These are phyloP conservation scores for Claviceps monticola DNA, from an alignment of 2,329 filamentous ascomycete species.

Conservation along the genomic window DNA sequence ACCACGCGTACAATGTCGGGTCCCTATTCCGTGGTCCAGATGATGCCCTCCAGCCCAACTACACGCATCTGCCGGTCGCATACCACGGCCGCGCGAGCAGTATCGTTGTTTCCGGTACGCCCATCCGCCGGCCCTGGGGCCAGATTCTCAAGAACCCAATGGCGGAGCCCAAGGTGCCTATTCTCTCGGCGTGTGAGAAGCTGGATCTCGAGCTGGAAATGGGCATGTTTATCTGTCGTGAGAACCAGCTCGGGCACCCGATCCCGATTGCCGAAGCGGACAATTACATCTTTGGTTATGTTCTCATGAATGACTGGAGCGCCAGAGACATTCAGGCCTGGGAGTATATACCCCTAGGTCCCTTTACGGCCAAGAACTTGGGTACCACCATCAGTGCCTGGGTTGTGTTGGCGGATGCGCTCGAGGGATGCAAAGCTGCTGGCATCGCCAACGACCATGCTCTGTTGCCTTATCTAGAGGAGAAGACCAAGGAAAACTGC, in stretches of 20 bases:
- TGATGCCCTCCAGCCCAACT: constrained; percentile 69
- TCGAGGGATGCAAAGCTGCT: constrained; percentile 20
- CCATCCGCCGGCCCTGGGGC: constrained; percentile 57
- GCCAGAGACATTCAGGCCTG: constrained; percentile 47
- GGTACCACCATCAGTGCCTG: constrained; percentile 47
- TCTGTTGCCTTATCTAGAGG: constrained; percentile 35
- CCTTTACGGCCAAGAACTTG: constrained; percentile 49
- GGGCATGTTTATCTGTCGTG: constrained; percentile 56
- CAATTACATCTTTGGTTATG: constrained; percentile 56
- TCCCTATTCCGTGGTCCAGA: constrained; percentile 58
- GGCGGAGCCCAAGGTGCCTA: constrained; percentile 39
- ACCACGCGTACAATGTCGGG: constrained; percentile 61
- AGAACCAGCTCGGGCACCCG: constrained; percentile 52
- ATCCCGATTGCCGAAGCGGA: constrained; percentile 53
- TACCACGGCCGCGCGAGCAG: constrained; percentile 71
- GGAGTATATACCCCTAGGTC: constrained; percentile 49
- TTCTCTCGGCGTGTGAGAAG: constrained; percentile 43
- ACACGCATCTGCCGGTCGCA: constrained; percentile 65
- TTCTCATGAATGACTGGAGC: constrained; percentile 52
- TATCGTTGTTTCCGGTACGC: constrained; percentile 60
- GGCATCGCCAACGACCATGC: constrained; percentile 20
- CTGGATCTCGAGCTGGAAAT: constrained; percentile 71
- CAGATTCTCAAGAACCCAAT: constrained; percentile 45
- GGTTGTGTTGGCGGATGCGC: constrained; percentile 46
- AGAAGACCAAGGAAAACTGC: constrained; percentile 29